Percentiles rank a stretch among this genome's conserved stretches.
Evolutionary conservation across 805 yeast species (phyloP).

Genomic region (Vanderwaltozyma verrucispora): DNA sequence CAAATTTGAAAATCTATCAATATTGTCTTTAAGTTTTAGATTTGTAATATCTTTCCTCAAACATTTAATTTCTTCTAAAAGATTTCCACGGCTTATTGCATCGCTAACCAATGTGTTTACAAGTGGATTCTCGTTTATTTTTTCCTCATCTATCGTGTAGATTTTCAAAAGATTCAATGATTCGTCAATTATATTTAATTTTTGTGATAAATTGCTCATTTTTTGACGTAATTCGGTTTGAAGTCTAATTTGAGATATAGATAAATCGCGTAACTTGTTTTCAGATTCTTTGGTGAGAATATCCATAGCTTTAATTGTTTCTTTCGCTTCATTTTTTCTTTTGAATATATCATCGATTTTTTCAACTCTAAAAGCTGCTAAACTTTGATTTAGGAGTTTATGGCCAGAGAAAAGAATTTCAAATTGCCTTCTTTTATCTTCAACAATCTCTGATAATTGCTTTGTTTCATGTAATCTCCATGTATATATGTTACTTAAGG

Average conservation of each 20-base stretch:
- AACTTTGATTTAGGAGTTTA: too few species aligned
- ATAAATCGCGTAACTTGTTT: conserved; percentile 7
- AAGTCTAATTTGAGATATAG: conserved; percentile 16
- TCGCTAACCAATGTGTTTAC: conserved; percentile 12
- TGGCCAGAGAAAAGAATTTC: background rate
- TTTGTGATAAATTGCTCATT: conserved; percentile 10
- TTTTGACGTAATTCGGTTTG: conserved; percentile 15
- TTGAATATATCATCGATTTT: too few species aligned
- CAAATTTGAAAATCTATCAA: background rate
- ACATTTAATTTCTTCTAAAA: conserved; percentile 14
- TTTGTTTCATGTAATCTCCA: conserved; percentile 32
- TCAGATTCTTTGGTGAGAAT: too few species aligned
- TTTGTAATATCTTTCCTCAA: conserved; percentile 16
- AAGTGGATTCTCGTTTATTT: conserved; percentile 10
- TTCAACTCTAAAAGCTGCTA: too few species aligned
- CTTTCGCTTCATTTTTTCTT: background rate
- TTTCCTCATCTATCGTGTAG: conserved; percentile 7
- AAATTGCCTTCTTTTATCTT: too few species aligned
- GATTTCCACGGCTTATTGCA: conserved; percentile 8
- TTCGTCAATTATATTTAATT: conserved; percentile 10
- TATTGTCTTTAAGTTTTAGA: conserved; percentile 5
- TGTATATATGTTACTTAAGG: conserved; percentile 23
- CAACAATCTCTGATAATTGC: background rate
- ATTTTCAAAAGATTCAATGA: conserved; percentile 16
- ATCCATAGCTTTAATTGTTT: too few species aligned